These are phyloP conservation scores for Lactarius tabidus DNA, from an alignment of 768 basidiomycete genomes.

Conservation along the genomic window DNA sequence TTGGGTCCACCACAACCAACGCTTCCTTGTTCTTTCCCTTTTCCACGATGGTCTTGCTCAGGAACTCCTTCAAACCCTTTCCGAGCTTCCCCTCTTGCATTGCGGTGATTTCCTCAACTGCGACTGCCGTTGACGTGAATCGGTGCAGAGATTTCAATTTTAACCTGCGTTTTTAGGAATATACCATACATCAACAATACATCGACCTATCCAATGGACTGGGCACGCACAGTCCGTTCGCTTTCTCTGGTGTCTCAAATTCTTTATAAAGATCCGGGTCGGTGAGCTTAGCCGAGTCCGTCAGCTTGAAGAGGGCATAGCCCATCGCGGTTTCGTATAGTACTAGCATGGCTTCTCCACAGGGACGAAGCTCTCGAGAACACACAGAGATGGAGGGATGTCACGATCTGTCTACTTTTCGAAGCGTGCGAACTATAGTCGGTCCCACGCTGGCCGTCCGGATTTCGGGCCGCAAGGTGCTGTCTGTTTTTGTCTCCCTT, in stretches of 20 bases:
- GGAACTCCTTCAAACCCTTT: conserved; percentile 89
- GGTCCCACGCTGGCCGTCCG: too few species aligned
- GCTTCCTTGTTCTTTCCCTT: conserved; percentile 90
- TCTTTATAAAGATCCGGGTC: conserved; percentile 86
- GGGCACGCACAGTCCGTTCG: conserved; percentile 79
- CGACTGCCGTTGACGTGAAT: conserved; percentile 93
- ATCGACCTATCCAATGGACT: neutral
- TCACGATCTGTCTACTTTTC: too few species aligned
- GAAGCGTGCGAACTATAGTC: too few species aligned
- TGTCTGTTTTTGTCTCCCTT: too few species aligned
- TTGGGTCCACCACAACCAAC: conserved; percentile 82
- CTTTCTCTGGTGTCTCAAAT: conserved; percentile 88
- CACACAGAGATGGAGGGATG: too few species aligned
- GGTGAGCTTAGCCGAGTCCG: conserved; percentile 81
- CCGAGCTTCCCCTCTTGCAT: conserved; percentile 90
- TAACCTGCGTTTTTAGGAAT: conserved; percentile 50
- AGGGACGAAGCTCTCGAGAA: too few species aligned
- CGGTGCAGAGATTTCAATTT: conserved; percentile 95
- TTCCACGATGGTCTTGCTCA: conserved; percentile 78
- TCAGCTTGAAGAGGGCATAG: conserved; percentile 97
- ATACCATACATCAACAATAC: conserved; percentile 5
- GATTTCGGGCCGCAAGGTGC: too few species aligned
- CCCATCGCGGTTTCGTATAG: conserved; percentile 95
- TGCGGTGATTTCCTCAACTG: conserved; percentile 94
- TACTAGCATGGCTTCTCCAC: conserved; percentile 68